A percentile compares a stretch with the other conserved stretches of the same genome.
Evolutionary conservation across 495 filamentous ascomycete species (phyloP).

Genomic region (Aspergillus haitiensis): DNA sequence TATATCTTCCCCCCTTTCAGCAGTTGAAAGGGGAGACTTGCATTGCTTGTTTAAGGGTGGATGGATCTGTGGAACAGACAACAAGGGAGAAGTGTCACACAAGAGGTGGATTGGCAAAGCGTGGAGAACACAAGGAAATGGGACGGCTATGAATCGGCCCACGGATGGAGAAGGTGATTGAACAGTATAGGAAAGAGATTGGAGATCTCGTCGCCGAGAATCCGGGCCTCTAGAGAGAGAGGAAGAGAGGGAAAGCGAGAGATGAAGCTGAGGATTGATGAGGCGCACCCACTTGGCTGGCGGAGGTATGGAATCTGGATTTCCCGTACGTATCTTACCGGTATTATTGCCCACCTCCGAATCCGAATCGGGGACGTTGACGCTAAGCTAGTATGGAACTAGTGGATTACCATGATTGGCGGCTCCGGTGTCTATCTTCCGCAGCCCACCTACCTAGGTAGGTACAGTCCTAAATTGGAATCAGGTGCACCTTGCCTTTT

Average conservation of each 20-base stretch:
- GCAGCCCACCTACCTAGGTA: background rate
- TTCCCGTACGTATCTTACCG: background rate
- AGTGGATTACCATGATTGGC: background rate
- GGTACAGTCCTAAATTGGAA: background rate
- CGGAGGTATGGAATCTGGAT: constrained; percentile 7
- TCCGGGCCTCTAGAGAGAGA: background rate
- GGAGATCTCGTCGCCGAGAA: background rate
- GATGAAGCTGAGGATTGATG: constrained; percentile 11
- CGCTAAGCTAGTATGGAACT: background rate
- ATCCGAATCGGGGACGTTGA: background rate
- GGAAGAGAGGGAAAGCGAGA: constrained; percentile 11
- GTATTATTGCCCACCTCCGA: background rate
- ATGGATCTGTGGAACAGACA: constrained; percentile 10
- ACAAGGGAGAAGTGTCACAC: constrained; percentile 28
- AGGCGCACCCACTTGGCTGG: constrained; percentile 21
- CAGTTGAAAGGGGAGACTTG: constrained; percentile 10
- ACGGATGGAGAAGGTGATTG: constrained; percentile 17
- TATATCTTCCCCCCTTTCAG: constrained; percentile 10
- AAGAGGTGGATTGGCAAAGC: constrained; percentile 5
- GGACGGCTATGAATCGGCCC: background rate
- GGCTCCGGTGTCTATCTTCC: background rate
- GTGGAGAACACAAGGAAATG: background rate
- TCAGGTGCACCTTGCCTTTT: background rate
- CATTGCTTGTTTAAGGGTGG: constrained; percentile 21
- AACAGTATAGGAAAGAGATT: constrained; percentile 4